phyloP scores from a whole-genome alignment of 768 basidiomycete species.

The Rhodotorula kratochvilovae region DNA sequence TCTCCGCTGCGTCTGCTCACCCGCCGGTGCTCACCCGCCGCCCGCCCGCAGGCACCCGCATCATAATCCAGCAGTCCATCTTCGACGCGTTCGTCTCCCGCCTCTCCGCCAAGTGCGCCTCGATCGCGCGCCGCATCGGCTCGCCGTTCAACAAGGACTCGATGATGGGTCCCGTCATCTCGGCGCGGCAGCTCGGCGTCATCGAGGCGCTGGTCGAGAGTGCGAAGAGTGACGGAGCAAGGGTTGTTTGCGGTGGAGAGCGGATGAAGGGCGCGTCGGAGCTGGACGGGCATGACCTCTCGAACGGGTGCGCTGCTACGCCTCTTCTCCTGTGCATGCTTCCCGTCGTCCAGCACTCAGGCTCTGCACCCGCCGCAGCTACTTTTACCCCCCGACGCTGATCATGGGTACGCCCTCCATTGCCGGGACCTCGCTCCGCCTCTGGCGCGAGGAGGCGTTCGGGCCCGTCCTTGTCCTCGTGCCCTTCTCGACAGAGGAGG shows the following conservation, averaged over 20 bases:
- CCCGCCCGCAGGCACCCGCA: slow-evolving; percentile 7
- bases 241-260: slow-evolving; percentile 61
- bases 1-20: not conserved
- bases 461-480: slow-evolving; percentile 82
- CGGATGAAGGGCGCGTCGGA: slow-evolving; percentile 61
- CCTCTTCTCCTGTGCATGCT: not conserved
- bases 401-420: slow-evolving; percentile 54
- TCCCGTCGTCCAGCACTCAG: too few relatives aligned
- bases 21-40: not conserved
- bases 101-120: slow-evolving; percentile 23
- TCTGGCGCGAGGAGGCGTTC: slow-evolving; percentile 62
- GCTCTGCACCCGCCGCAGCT: slow-evolving; percentile 26
- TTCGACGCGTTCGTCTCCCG: slow-evolving; percentile 7
- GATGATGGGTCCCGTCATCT: slow-evolving; percentile 74
- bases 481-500: slow-evolving; percentile 76
- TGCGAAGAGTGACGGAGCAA: slow-evolving; percentile 51
- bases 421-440: slow-evolving; percentile 9
- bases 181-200: slow-evolving; percentile 59
- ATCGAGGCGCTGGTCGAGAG: slow-evolving; percentile 59
- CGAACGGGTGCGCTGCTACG: slow-evolving; percentile 52
- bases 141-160: slow-evolving; percentile 53
- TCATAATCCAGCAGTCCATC: slow-evolving; percentile 23
- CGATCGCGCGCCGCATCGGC: slow-evolving; percentile 27
- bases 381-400: slow-evolving; percentile 76
- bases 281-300: slow-evolving; percentile 69